Base-by-base conservation (phyloP, 2,329 filamentous ascomycete species). In the Trichoderma atrobrunneum region DNA sequence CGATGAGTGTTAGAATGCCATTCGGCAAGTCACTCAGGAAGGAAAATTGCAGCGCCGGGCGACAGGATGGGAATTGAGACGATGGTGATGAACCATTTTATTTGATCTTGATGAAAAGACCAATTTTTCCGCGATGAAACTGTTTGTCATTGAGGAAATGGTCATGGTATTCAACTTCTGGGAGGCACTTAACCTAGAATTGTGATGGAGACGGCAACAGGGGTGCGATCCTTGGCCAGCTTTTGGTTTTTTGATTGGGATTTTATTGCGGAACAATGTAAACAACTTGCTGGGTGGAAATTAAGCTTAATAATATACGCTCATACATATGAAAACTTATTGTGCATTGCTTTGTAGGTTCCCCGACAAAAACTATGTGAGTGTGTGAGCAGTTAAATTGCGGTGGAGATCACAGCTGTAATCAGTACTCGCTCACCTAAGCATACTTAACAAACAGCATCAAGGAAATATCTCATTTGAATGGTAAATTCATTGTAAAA, bases 201-300 rank as follows among this genome's bases (percentile, higher is more conserved):
- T 43, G 39, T 18, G 2, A n/a, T 43, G 3, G 39, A 43, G 39
- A n/a, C 16, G 16, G 39, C 3, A n/a, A 3, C 39, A 10, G 39
- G 39, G 39, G 39, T n/a, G 39, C 7, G 39, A 43, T 43, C 1
- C 7, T 43, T 18, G 1, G 39, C 39, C 0, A 2, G 39, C 7
- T 8, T 10, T 10, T n/a, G 7, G 7, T 5, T n/a, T 39, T 18
- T 39, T 43, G 39, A 43, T 43, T 2, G 18, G 16, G 10, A 1
- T n/a, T 0, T 43, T 2, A n/a, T 43, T 0, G 3, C n/a, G 0
- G 39, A 2, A 10, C 3, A 43, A 1, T n/a, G 39, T 18, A n/a
- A 5, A 43, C 0, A 0, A 10, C 3, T 0, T 43, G 39, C 16
- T n/a, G 39, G 0, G 39, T 10, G 0, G 16, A 1, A 5, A 10